These are phyloP conservation scores for Clonostachys byssicola DNA, from an alignment of 2,329 filamentous ascomycete genomes.

Conservation along the genomic window DNA sequence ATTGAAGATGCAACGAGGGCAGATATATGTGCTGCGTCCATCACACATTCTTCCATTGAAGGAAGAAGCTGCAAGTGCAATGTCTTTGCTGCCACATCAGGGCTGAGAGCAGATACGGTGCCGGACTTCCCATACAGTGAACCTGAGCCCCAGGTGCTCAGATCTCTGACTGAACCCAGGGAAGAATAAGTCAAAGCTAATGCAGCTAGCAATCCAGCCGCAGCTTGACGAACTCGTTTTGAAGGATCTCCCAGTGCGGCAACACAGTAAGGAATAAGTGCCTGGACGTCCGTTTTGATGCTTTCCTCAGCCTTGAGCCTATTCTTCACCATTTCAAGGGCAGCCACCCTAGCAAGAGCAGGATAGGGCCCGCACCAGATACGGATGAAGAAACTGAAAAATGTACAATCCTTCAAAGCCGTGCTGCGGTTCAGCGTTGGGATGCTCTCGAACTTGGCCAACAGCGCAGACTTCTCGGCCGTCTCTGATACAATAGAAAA, in stretches of 20 bases:
- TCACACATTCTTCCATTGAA: constrained; percentile 77
- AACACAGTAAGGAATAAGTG: constrained; percentile 77
- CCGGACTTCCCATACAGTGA: constrained; percentile 58
- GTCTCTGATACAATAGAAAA: constrained; percentile 44
- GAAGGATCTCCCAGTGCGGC: constrained; percentile 72
- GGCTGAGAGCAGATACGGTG: constrained; percentile 2
- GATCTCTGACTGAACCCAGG: constrained; percentile 27
- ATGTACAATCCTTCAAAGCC: constrained; percentile 59
- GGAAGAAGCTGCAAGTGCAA: constrained; percentile 66
- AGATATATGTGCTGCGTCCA: constrained; percentile 70
- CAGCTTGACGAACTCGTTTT: constrained; percentile 70
- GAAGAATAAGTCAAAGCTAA: constrained; percentile 45
- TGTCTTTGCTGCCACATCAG: constrained; percentile 17
- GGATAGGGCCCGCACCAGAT: constrained; percentile 72
- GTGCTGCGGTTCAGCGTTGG: constrained; percentile 48
- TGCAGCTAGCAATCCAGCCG: constrained; percentile 61
- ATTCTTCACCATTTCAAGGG: constrained; percentile 61
- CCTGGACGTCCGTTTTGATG: constrained; percentile 64
- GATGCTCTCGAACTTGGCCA: constrained; percentile 47
- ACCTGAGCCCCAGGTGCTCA: constrained; percentile 54
- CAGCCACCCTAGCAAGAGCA: constrained; percentile 62
- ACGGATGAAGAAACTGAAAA: constrained; percentile 70
- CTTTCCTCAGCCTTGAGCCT: constrained; percentile 48
- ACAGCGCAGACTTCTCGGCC: constrained; percentile 26
- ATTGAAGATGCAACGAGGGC: constrained; percentile 48